Conservation (phyloP, 345 rosid species). For the Eucalyptus tenuipes region DNA sequence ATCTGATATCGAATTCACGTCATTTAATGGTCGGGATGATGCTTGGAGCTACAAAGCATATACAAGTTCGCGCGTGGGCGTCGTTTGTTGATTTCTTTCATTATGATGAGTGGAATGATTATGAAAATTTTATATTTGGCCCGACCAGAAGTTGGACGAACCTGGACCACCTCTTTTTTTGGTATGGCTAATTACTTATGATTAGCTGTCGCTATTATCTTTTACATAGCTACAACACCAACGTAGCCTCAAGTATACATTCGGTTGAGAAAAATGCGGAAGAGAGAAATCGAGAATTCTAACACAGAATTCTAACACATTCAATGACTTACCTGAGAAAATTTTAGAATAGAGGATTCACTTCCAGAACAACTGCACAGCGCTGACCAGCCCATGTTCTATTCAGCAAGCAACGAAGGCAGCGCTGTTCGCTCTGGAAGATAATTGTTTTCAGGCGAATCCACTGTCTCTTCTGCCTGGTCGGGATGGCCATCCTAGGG, state of each 20-base stretch:
- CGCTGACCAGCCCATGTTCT: background rate
- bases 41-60: too few species aligned
- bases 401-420: background rate
- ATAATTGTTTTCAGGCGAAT: background rate
- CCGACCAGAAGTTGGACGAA: background rate
- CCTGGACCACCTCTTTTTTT: background rate
- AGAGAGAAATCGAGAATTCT: background rate
- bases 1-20: background rate
- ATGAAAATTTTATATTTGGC: background rate
- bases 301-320: background rate
- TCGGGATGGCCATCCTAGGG: background rate
- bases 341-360: background rate
- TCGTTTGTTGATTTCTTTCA: background rate
- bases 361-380: background rate
- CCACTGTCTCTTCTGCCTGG: background rate
- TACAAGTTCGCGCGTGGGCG: background rate
- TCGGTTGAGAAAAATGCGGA: background rate
- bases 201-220: background rate
- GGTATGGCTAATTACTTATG: background rate
- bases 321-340: background rate
- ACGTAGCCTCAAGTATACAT: background rate
- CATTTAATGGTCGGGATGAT: background rate
- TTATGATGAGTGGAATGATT: background rate
- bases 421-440: background rate
- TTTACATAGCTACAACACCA: background rate